A percentile compares a stretch with the other conserved stretches of the same genome.
Conservation (phyloP, 2,329 filamentous ascomycete species). For the Sarocladium kiliense region DNA sequence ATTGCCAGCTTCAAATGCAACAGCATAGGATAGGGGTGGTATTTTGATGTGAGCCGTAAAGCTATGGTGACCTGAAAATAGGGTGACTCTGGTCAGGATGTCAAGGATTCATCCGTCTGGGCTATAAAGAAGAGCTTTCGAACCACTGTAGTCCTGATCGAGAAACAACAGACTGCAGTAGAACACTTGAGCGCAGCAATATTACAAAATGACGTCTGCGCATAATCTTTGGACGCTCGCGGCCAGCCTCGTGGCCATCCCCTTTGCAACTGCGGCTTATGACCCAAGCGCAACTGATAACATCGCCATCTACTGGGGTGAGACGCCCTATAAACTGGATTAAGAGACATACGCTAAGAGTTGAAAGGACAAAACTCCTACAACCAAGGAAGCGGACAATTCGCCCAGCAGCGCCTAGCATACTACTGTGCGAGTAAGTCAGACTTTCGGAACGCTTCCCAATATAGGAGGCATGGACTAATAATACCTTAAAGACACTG, state of each 20-base stretch:
- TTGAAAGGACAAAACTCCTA: constrained; percentile 54
- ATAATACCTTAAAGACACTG: constrained; percentile 28
- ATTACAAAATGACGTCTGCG: not conserved
- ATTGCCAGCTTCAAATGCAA: too few relatives aligned
- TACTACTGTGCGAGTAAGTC: constrained; percentile 54
- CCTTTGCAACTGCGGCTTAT: not conserved
- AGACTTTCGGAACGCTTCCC: not conserved
- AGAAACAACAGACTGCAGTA: too few relatives aligned
- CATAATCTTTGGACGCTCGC: not conserved
- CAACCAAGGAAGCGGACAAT: constrained; percentile 33
- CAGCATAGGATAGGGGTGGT: too few relatives aligned
- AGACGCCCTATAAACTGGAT: constrained; percentile 11
- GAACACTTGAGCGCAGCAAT: not conserved
- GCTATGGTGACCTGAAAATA: too few relatives aligned
- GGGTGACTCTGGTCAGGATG: too few relatives aligned
- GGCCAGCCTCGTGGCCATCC: not conserved
- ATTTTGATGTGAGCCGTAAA: too few relatives aligned
- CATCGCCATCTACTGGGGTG: constrained; percentile 64
- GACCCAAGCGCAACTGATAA: constrained; percentile 29
- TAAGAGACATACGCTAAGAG: not conserved
- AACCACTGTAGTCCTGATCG: too few relatives aligned
- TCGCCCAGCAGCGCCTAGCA: constrained; percentile 49
- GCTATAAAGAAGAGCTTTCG: too few relatives aligned
- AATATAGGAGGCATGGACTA: constrained; percentile 10
- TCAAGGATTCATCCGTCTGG: too few relatives aligned